These are phyloP conservation scores for Tetradesmus lagerheimii DNA, from an alignment of 139 green algal genomes.

Conservation along the genomic window DNA sequence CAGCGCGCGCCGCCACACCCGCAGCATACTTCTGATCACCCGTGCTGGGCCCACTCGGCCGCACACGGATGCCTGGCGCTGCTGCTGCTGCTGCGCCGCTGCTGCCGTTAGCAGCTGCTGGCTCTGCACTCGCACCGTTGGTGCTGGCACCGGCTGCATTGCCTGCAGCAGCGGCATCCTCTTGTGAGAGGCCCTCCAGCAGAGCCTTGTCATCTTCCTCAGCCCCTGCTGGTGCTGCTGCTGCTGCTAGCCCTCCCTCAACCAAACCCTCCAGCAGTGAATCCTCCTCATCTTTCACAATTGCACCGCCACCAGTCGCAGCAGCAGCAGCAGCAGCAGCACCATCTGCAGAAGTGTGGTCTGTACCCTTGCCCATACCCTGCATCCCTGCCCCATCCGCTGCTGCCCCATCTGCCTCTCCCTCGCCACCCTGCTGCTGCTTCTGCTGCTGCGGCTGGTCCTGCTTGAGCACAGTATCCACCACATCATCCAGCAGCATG, in stretches of 20 bases:
- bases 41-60: too few relatives aligned
- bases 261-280: not conserved
- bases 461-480: not conserved
- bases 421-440: not conserved
- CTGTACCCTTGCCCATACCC: not conserved
- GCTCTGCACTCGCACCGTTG: not conserved
- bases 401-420: not conserved
- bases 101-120: not conserved
- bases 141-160: not conserved
- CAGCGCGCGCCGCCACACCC: not conserved
- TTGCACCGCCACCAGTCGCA: not conserved
- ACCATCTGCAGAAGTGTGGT: not conserved
- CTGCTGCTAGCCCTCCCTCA: not conserved
- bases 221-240: conserved; percentile 14
- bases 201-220: not conserved
- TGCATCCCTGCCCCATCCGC: not conserved
- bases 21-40: conserved; percentile 5
- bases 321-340: not conserved
- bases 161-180: not conserved
- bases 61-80: not conserved
- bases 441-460: not conserved
- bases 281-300: conserved; percentile 11
- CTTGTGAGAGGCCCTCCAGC: not conserved
- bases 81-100: not conserved
- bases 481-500: conserved; percentile 20